Percentiles rank a stretch among this genome's conserved stretches.
phyloP scores from a whole-genome alignment of 2,329 filamentous ascomycete species.

The Neonectria sp. region DNA sequence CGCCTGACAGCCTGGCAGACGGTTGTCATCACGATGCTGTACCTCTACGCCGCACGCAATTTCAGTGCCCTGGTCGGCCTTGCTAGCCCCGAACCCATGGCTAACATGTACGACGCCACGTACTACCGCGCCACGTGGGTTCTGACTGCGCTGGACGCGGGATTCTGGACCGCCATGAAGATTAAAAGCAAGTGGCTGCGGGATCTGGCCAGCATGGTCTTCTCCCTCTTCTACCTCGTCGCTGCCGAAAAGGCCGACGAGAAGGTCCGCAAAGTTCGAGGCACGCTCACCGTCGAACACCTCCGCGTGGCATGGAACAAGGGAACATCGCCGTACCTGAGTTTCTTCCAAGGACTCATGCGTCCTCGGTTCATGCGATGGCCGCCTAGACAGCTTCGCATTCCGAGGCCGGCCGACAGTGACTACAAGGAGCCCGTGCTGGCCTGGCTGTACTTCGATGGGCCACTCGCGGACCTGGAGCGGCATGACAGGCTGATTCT shows the following conservation, averaged over 20 bases:
- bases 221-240: constrained; percentile 91
- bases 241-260: constrained; percentile 96
- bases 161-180: constrained; percentile 98
- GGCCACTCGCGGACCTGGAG: constrained; percentile 82
- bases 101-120: constrained; percentile 91
- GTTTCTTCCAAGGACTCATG: constrained; percentile 78
- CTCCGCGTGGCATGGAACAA: constrained; percentile 97
- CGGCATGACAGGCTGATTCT: constrained; percentile 85
- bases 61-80: constrained; percentile 93
- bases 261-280: constrained; percentile 92
- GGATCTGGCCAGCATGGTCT: constrained; percentile 86
- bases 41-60: constrained; percentile 92
- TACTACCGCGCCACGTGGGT: constrained; percentile 99
- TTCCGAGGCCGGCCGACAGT: constrained; percentile 84
- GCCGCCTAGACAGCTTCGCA: constrained; percentile 85
- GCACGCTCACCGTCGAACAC: constrained; percentile 90
- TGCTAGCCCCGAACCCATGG: constrained; percentile 92
- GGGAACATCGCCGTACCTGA: constrained; percentile 87
- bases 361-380: constrained; percentile 86
- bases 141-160: constrained; percentile 92
- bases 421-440: constrained; percentile 87
- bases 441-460: constrained; percentile 96
- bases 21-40: constrained; percentile 88
- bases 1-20: constrained; percentile 91
- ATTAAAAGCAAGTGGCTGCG: constrained; percentile 84